phyloP scores from a whole-genome alignment of 306 rosid species.

The Fragaria vesca region DNA sequence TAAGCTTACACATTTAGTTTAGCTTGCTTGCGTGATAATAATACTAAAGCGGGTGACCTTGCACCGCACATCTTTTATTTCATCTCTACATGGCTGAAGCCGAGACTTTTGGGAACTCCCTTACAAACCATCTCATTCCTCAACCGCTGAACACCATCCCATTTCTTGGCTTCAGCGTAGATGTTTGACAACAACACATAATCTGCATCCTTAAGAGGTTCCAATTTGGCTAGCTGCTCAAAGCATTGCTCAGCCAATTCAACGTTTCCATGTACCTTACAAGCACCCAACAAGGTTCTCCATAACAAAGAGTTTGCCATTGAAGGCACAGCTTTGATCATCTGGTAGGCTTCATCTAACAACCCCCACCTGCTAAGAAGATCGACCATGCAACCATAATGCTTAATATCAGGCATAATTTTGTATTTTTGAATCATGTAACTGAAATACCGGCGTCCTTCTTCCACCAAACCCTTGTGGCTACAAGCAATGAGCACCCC shows the following conservation, averaged over 20 bases:
- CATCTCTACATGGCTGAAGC: conserved; percentile 48
- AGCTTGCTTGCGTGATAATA: neutral
- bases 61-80: neutral
- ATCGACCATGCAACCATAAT: conserved; percentile 71
- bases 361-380: conserved; percentile 62
- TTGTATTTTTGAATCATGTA: conserved; percentile 42
- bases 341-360: conserved; percentile 50
- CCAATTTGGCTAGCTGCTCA: conserved; percentile 45
- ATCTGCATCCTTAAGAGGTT: conserved; percentile 53
- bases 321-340: conserved; percentile 38
- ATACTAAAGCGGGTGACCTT: neutral
- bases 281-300: conserved; percentile 69
- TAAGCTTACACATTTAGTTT: neutral
- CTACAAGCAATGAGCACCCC: conserved; percentile 69
- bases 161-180: conserved; percentile 61
- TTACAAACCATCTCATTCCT: conserved; percentile 47
- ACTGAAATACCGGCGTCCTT: conserved; percentile 53
- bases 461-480: conserved; percentile 66
- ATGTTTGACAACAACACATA: conserved; percentile 63
- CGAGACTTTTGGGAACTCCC: conserved; percentile 48
- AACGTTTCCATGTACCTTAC: conserved; percentile 48
- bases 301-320: conserved; percentile 43
- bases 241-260: conserved; percentile 61
- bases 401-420: conserved; percentile 57
- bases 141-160: conserved; percentile 60